These are phyloP conservation scores for Scutellaria barbata DNA, from an alignment of 257 asterid species.

Conservation along the genomic window DNA sequence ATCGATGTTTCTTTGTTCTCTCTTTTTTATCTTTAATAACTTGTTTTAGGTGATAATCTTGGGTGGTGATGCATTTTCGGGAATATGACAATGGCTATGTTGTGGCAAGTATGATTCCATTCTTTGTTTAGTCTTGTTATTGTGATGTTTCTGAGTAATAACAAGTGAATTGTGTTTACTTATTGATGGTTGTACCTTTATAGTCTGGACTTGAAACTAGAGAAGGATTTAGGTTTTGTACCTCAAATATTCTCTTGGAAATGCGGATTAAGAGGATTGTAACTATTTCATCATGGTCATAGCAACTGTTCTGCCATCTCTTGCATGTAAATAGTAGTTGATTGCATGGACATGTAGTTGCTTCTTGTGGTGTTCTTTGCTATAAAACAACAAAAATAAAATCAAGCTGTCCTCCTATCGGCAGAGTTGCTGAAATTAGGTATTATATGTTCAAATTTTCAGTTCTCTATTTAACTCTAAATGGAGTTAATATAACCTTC, in stretches of 20 bases:
- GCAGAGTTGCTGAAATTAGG: not conserved
- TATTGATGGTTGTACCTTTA: not conserved
- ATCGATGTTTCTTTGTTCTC: constrained; percentile 1
- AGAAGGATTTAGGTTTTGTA: not conserved
- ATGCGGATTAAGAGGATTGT: not conserved
- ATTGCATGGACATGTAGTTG: not conserved
- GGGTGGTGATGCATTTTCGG: not conserved
- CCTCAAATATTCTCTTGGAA: not conserved
- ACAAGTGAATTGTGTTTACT: not conserved
- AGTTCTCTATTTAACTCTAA: not conserved
- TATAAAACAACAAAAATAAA: not conserved
- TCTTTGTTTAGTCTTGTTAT: not conserved
- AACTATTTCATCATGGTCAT: not conserved
- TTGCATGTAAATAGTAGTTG: not conserved
- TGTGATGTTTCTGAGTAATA: not conserved
- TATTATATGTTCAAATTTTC: not conserved
- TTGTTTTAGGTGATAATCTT: not conserved
- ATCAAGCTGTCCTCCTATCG: not conserved
- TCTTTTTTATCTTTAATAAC: not conserved
- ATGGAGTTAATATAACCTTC: not conserved
- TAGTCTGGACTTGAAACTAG: constrained; percentile 11
- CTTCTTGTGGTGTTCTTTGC: not conserved
- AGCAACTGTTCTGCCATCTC: not conserved
- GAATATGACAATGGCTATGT: not conserved
- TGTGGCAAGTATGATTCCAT: not conserved